Evolutionary conservation across 2,329 filamentous ascomycete genomes (phyloP).

Genomic region (Coniella vitis): DNA sequence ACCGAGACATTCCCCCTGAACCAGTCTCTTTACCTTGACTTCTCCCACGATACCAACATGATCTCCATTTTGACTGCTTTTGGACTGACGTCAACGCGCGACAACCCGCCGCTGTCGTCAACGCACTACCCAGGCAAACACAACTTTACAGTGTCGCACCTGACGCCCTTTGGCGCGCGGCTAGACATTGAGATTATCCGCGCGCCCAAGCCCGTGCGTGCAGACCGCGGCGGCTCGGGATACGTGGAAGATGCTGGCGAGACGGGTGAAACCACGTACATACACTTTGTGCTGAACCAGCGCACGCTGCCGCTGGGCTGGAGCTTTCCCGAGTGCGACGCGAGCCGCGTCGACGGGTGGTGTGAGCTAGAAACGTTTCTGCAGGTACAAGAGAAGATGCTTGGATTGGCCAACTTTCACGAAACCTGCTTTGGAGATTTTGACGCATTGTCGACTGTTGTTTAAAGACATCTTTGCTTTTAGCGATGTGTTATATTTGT

Average conservation of each 20-base stretch:
- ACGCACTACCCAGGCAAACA: slow-evolving; percentile 49
- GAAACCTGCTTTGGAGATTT: slow-evolving; percentile 60
- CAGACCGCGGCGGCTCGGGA: slow-evolving; percentile 38
- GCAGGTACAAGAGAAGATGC: slow-evolving; percentile 51
- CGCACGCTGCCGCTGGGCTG: slow-evolving; percentile 62
- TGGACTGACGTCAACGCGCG: slow-evolving; percentile 59
- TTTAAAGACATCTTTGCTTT: background rate
- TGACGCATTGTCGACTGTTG: slow-evolving; percentile 17
- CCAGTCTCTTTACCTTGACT: slow-evolving; percentile 70
- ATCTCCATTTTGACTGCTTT: slow-evolving; percentile 64
- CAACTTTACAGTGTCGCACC: slow-evolving; percentile 57
- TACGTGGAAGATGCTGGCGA: slow-evolving; percentile 40
- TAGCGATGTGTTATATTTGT: too few species aligned
- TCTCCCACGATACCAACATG: slow-evolving; percentile 72
- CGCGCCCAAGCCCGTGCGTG: slow-evolving; percentile 54
- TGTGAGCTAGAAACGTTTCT: slow-evolving; percentile 67
- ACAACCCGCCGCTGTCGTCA: slow-evolving; percentile 46
- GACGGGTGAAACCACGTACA: slow-evolving; percentile 51
- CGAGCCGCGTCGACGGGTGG: slow-evolving; percentile 62
- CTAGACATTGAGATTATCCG: slow-evolving; percentile 69
- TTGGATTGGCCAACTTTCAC: slow-evolving; percentile 53
- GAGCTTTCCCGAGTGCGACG: slow-evolving; percentile 60
- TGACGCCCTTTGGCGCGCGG: slow-evolving; percentile 66
- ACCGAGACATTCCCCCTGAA: slow-evolving; percentile 64
- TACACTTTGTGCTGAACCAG: slow-evolving; percentile 71